These are phyloP conservation scores for Handroanthus guayacan DNA, from an alignment of 257 asterid species.

Conservation along the genomic window DNA sequence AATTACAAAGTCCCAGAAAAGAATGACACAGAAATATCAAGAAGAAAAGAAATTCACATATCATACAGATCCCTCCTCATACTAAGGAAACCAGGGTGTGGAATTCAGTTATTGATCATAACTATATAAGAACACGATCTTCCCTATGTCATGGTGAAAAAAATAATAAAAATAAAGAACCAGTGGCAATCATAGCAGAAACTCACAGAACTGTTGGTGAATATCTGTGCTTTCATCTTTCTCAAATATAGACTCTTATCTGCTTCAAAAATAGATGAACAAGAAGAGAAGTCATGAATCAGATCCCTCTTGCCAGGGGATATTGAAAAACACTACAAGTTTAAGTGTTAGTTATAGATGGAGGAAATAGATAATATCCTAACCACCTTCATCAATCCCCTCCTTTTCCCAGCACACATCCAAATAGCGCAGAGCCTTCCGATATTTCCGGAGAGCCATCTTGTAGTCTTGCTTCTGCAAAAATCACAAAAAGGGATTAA, in stretches of 20 bases:
- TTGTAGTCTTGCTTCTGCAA: conserved; percentile 94
- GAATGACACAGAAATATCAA: background rate
- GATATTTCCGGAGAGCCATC: conserved; percentile 94
- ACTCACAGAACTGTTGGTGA: conserved; percentile 96
- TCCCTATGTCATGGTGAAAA: background rate
- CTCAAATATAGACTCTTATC: conserved; percentile 73
- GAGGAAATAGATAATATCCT: conserved; percentile 10
- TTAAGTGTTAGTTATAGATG: background rate
- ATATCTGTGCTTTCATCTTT: conserved; percentile 86
- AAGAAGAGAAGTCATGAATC: background rate
- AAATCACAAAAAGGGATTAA: conserved; percentile 21
- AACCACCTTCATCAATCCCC: conserved; percentile 86
- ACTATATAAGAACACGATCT: too few species aligned
- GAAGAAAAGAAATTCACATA: background rate
- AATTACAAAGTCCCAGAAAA: background rate
- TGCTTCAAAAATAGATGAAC: conserved; percentile 37
- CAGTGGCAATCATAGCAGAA: conserved; percentile 27
- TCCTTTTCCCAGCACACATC: conserved; percentile 98
- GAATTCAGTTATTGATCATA: too few species aligned
- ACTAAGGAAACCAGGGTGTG: background rate
- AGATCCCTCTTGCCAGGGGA: conserved; percentile 3
- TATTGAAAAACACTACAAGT: background rate
- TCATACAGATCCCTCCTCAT: background rate
- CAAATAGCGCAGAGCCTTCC: conserved; percentile 94
- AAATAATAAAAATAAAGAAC: background rate